Conservation (phyloP, 2,329 filamentous ascomycete species). For the Aspergillus floridensis region DNA sequence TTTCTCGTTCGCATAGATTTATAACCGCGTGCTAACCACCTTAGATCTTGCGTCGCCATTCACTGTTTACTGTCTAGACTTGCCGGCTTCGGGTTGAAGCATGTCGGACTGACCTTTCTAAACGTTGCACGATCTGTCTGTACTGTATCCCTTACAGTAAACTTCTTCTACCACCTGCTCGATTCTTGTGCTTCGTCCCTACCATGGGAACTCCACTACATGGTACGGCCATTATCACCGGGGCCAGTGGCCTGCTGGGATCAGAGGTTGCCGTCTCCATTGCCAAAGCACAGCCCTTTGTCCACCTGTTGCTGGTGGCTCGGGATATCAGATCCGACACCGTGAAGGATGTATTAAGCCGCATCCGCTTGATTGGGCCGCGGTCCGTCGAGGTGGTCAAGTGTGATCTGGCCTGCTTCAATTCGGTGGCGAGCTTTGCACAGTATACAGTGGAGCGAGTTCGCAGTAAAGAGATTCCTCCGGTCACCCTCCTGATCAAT, state of each 20-base stretch:
- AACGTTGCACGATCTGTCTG: neutral
- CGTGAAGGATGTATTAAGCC: slow-evolving; percentile 26
- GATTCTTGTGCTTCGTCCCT: neutral
- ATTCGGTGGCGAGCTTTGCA: slow-evolving; percentile 32
- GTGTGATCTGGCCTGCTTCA: slow-evolving; percentile 33
- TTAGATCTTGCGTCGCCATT: neutral
- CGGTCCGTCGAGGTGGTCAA: slow-evolving; percentile 33
- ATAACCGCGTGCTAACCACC: neutral
- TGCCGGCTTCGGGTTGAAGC: neutral
- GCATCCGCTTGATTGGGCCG: slow-evolving; percentile 33
- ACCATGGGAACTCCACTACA: slow-evolving; percentile 34
- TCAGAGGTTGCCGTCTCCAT: slow-evolving; percentile 38
- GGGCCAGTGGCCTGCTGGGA: slow-evolving; percentile 34
- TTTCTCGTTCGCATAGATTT: neutral
- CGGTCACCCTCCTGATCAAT: slow-evolving; percentile 33
- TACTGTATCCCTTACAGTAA: neutral
- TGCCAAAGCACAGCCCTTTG: slow-evolving; percentile 36
- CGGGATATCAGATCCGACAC: slow-evolving; percentile 32
- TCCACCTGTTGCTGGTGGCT: slow-evolving; percentile 33
- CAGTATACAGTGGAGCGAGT: slow-evolving; percentile 34
- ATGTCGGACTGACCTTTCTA: slow-evolving; percentile 2
- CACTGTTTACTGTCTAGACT: neutral
- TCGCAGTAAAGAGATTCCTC: slow-evolving; percentile 34
- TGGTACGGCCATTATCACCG: slow-evolving; percentile 39
- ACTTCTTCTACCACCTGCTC: neutral